A percentile compares a stretch with the other conserved stretches of the same genome.
phyloP scores from a whole-genome alignment of 2,329 filamentous ascomycete genomes.

The Venturia effusa region DNA sequence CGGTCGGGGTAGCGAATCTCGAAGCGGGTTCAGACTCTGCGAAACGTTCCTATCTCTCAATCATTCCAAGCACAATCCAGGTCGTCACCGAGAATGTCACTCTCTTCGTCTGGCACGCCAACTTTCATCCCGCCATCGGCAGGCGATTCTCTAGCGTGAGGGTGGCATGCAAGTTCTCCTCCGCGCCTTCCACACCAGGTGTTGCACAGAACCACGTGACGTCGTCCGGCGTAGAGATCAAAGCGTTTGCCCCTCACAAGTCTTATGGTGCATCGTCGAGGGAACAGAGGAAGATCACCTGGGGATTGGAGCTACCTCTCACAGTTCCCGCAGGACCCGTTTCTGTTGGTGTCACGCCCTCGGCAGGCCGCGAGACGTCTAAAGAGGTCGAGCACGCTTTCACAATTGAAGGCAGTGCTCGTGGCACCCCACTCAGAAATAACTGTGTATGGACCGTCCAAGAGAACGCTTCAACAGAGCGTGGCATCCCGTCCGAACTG shows the following conservation, averaged over 20 bases:
- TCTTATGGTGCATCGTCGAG: slow-evolving; percentile 3
- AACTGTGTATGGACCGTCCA: slow-evolving; percentile 10
- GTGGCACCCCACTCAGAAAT: slow-evolving; percentile 5
- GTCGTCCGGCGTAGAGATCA: neutral
- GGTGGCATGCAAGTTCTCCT: slow-evolving; percentile 7
- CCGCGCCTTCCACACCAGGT: neutral
- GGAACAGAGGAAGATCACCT: slow-evolving; percentile 5
- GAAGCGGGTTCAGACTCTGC: slow-evolving; percentile 9
- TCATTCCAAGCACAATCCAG: slow-evolving; percentile 9
- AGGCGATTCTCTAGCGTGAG: slow-evolving; percentile 6
- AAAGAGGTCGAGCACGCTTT: slow-evolving; percentile 10
- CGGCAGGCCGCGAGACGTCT: neutral
- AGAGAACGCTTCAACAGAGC: slow-evolving; percentile 6
- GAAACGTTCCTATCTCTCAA: slow-evolving; percentile 6
- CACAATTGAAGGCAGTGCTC: slow-evolving; percentile 5
- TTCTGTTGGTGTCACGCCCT: slow-evolving; percentile 1
- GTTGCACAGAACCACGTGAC: neutral
- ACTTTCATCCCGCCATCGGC: slow-evolving; percentile 8
- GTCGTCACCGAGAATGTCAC: neutral
- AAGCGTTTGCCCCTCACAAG: slow-evolving; percentile 8
- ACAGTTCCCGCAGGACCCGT: slow-evolving; percentile 8
- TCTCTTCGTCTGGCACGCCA: slow-evolving; percentile 11
- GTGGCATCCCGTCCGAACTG: slow-evolving; percentile 9
- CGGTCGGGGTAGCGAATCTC: slow-evolving; percentile 2
- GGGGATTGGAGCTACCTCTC: slow-evolving; percentile 8